These are phyloP conservation scores for Elaphomyces granulatus DNA, from an alignment of 495 filamentous ascomycete genomes.

Conservation along the genomic window DNA sequence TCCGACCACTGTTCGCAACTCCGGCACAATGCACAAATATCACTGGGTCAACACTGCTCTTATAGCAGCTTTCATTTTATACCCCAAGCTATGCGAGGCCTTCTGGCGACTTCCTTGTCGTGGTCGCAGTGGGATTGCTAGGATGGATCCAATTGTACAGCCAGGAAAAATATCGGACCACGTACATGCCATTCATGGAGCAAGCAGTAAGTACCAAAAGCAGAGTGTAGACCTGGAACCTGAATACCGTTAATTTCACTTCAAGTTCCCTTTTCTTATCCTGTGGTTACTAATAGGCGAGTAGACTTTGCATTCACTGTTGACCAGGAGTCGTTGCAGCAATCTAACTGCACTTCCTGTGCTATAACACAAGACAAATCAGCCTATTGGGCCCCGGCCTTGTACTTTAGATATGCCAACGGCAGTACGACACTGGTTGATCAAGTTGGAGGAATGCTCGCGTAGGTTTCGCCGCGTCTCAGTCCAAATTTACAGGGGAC, in stretches of 20 bases:
- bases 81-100: conserved; percentile 35
- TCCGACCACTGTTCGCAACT: background rate
- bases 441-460: conserved; percentile 43
- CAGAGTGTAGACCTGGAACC: too few relatives aligned
- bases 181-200: conserved; percentile 39
- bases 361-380: conserved; percentile 44
- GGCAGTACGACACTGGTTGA: conserved; percentile 40
- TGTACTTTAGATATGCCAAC: conserved; percentile 42
- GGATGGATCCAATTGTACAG: conserved; percentile 40
- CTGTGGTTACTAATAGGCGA: conserved; percentile 4
- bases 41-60: background rate
- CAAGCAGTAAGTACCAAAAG: conserved; percentile 30
- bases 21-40: background rate
- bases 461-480: conserved; percentile 20
- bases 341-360: conserved; percentile 42
- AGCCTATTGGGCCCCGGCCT: conserved; percentile 46
- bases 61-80: conserved; percentile 12
- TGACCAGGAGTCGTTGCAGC: conserved; percentile 26
- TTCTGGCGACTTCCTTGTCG: conserved; percentile 87
- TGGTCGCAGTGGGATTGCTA: conserved; percentile 45
- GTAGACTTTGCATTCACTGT: conserved; percentile 36
- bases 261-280: background rate
- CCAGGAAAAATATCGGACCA: conserved; percentile 32
- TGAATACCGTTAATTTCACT: too few relatives aligned
- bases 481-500: background rate